phyloP scores from a whole-genome alignment of 2,329 filamentous ascomycete species.

The Capronia epimyces region DNA sequence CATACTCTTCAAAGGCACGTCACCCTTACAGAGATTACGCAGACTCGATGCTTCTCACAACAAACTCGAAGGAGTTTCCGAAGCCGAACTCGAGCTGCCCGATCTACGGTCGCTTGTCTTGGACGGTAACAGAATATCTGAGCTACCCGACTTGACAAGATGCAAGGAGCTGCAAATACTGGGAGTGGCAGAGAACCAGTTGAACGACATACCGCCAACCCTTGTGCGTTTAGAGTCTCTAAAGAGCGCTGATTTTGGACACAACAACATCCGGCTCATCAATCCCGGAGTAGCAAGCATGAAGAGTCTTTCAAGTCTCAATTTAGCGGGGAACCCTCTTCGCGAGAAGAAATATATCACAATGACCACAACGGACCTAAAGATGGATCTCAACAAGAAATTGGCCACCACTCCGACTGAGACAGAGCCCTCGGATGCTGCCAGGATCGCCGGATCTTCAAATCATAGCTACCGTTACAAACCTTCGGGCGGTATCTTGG shows the following conservation, averaged over 20 bases:
- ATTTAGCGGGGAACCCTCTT: conserved; percentile 82
- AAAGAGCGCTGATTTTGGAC: conserved; percentile 73
- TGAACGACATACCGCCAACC: conserved; percentile 69
- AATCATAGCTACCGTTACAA: conserved; percentile 9
- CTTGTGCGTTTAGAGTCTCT: conserved; percentile 64
- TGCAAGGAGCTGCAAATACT: conserved; percentile 66
- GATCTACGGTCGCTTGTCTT: conserved; percentile 67
- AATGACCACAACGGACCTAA: conserved; percentile 53
- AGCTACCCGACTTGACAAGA: conserved; percentile 65
- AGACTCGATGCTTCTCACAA: conserved; percentile 74
- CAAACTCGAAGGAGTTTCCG: conserved; percentile 53
- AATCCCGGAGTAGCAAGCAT: conserved; percentile 74
- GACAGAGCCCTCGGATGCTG: neutral
- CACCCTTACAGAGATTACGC: conserved; percentile 67
- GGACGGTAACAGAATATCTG: conserved; percentile 72
- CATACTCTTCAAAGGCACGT: conserved; percentile 27
- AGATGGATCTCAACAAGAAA: conserved; percentile 19
- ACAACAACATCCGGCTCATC: conserved; percentile 73
- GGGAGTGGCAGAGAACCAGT: conserved; percentile 73
- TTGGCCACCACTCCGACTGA: conserved; percentile 1
- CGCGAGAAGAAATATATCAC: conserved; percentile 79
- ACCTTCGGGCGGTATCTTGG: conserved; percentile 47
- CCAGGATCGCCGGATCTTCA: neutral
- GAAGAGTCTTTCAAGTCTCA: conserved; percentile 68
- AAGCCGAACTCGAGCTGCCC: conserved; percentile 58